phyloP scores from a whole-genome alignment of 495 filamentous ascomycete species.

The Penicillium dipodomyicola region DNA sequence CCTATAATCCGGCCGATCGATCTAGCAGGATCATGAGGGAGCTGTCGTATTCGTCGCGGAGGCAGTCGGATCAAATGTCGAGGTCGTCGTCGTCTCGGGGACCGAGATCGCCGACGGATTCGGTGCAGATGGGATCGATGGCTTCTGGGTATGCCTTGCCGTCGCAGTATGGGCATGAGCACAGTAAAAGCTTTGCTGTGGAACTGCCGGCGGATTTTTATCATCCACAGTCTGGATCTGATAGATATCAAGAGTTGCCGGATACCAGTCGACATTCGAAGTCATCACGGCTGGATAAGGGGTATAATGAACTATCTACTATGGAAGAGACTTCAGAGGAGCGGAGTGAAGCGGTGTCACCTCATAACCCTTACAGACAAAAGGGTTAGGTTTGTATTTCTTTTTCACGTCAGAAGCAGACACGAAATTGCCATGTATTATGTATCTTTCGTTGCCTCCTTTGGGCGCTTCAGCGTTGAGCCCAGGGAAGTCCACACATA shows the following conservation, averaged over 20 bases:
- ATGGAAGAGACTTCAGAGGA: constrained; percentile 1
- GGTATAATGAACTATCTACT: neutral
- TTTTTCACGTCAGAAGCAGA: neutral
- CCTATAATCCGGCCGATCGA: constrained; percentile 29
- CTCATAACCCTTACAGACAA: neutral
- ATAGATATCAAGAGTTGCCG: constrained; percentile 2
- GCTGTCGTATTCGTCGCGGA: neutral
- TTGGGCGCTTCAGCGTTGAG: no score
- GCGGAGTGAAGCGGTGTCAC: neutral
- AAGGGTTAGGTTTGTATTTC: neutral
- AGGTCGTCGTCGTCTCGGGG: neutral
- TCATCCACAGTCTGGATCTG: neutral
- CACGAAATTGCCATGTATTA: neutral
- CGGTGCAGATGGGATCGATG: neutral
- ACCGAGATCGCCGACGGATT: constrained; percentile 5
- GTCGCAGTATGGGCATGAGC: neutral
- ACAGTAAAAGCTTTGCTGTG: neutral
- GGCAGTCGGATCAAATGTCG: constrained; percentile 10
- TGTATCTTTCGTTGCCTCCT: neutral
- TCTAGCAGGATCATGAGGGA: neutral
- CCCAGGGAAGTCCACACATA: no score
- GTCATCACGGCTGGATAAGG: neutral
- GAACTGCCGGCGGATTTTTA: constrained; percentile 17
- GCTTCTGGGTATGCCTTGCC: neutral
- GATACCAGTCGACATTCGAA: neutral